phyloP scores from a whole-genome alignment of 768 basidiomycete genomes.

The Tylopilus vinaceipallidus region DNA sequence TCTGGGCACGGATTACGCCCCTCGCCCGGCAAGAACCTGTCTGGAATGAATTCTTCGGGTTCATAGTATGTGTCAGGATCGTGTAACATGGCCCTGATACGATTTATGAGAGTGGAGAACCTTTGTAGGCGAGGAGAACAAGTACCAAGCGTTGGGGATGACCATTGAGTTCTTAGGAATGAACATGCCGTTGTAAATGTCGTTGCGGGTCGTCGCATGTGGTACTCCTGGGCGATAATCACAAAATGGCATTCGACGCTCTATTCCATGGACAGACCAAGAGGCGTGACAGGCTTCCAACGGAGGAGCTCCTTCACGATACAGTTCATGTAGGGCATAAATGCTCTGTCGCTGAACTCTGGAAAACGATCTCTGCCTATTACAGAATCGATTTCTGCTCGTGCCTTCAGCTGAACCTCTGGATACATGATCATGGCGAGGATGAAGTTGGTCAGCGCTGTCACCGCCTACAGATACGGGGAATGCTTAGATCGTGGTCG shows the following conservation, averaged over 20 bases:
- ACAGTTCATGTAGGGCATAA: slow-evolving; percentile 4
- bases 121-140: too few relatives aligned
- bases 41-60: neutral
- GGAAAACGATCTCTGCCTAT: slow-evolving; percentile 5
- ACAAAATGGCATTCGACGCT: neutral
- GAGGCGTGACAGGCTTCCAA: neutral
- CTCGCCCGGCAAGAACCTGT: neutral
- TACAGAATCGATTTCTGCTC: slow-evolving; percentile 11
- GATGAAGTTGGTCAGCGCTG: slow-evolving; percentile 9
- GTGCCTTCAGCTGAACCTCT: slow-evolving; percentile 6
- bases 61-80: neutral
- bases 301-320: slow-evolving; percentile 20
- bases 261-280: neutral
- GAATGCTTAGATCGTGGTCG: neutral
- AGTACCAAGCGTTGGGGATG: neutral
- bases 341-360: slow-evolving; percentile 1
- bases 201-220: neutral
- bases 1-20: neutral
- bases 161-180: neutral
- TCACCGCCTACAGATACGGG: neutral
- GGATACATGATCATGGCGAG: slow-evolving; percentile 18
- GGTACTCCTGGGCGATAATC: neutral
- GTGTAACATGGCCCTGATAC: neutral
- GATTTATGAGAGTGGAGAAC: too few relatives aligned
- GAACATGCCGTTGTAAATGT: neutral